These are phyloP conservation scores for Arthromyces matolae DNA, from an alignment of 768 basidiomycete genomes.

Conservation along the genomic window DNA sequence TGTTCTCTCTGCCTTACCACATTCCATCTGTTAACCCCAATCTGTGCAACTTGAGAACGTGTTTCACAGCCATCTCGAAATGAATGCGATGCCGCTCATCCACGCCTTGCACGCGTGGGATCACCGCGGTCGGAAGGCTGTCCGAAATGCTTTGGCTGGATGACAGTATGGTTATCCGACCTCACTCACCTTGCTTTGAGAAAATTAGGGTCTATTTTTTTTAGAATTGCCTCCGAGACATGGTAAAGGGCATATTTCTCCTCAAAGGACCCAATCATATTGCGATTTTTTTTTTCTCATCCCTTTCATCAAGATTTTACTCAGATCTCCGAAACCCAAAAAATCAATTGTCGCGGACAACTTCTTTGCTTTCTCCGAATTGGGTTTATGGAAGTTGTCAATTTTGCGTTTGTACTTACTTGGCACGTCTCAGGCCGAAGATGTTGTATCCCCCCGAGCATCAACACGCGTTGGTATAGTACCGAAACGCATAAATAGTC, in stretches of 20 bases:
- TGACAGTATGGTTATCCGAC: conserved; percentile 3
- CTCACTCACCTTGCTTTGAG: conserved; percentile 12
- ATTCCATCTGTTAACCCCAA: conserved; percentile 3
- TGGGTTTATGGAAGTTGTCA: conserved; percentile 14
- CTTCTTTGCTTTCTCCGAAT: conserved; percentile 12
- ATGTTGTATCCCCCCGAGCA: too few species aligned
- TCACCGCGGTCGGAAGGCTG: conserved; percentile 19
- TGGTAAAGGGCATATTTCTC: too few species aligned
- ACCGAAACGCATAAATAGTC: conserved; percentile 20
- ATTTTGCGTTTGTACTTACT: conserved; percentile 5
- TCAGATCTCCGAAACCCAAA: not conserved
- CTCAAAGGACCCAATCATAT: too few species aligned
- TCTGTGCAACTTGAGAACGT: conserved; percentile 13
- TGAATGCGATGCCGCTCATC: conserved; percentile 10
- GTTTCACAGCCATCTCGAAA: conserved; percentile 14
- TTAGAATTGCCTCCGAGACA: conserved; percentile 5
- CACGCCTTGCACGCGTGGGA: conserved; percentile 15
- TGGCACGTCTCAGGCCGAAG: conserved; percentile 7
- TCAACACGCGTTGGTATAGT: conserved; percentile 15
- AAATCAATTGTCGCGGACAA: conserved; percentile 7
- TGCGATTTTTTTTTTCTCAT: not conserved
- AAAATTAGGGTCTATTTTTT: conserved; percentile 4
- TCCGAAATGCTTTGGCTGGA: conserved; percentile 11
- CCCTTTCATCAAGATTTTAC: too few species aligned
- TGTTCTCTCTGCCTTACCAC: conserved; percentile 10